These are phyloP conservation scores for Rhizopogon sp. DNA, from an alignment of 768 basidiomycete genomes.

Conservation along the genomic window DNA sequence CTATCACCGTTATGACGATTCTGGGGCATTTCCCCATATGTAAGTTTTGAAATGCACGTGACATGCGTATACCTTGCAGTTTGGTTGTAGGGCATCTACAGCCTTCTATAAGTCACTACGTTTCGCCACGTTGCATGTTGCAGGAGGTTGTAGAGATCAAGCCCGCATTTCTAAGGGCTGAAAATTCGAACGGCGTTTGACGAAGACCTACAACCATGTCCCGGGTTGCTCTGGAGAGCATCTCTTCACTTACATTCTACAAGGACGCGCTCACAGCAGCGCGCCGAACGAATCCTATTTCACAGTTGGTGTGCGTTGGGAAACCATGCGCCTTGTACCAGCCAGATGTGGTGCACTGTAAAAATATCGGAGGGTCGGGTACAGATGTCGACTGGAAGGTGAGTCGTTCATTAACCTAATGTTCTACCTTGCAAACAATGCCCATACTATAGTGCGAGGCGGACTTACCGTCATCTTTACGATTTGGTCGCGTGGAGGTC, in stretches of 20 bases:
- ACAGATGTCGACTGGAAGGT: slow-evolving; percentile 91
- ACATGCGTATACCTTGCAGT: background rate
- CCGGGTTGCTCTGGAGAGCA: slow-evolving; percentile 64
- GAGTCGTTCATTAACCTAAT: slow-evolving; percentile 15
- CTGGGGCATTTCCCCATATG: background rate
- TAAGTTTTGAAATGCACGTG: background rate
- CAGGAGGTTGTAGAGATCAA: background rate
- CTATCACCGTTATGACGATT: background rate
- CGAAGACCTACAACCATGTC: slow-evolving; percentile 39
- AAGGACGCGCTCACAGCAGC: slow-evolving; percentile 58
- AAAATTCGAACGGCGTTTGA: background rate
- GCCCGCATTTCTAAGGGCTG: background rate
- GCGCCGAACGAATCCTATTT: slow-evolving; percentile 61
- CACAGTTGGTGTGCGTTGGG: slow-evolving; percentile 79
- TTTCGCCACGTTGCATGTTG: background rate
- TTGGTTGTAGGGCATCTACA: background rate
- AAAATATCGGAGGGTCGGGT: slow-evolving; percentile 71
- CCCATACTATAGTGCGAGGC: slow-evolving; percentile 67
- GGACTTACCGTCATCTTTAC: slow-evolving; percentile 76
- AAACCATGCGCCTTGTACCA: slow-evolving; percentile 70
- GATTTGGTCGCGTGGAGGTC: slow-evolving; percentile 82
- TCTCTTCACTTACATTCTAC: slow-evolving; percentile 78
- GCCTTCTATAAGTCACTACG: background rate
- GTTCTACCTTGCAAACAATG: background rate
- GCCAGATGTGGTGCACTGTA: slow-evolving; percentile 84